phyloP scores from a whole-genome alignment of 352 stramenopile genomes.

The Phytophthora podocarpi region DNA sequence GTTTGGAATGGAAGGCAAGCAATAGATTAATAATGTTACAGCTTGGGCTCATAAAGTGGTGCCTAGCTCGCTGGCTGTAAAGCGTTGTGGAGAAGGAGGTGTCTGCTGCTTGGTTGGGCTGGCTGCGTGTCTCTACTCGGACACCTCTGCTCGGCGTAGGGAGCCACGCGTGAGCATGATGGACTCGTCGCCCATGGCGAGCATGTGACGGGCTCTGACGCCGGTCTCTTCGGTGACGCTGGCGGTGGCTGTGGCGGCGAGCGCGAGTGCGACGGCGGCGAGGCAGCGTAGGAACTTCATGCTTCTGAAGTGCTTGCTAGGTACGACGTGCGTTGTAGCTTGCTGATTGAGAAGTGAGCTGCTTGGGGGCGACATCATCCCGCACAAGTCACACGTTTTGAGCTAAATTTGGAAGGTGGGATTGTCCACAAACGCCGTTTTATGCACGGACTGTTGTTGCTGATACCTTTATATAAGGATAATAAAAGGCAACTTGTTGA shows the following conservation, averaged over 20 bases:
- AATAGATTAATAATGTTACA: slow-evolving; percentile 28
- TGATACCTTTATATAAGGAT: background rate
- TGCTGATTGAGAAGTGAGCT: slow-evolving; percentile 21
- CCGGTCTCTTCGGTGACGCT: slow-evolving; percentile 17
- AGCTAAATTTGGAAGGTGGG: slow-evolving; percentile 14
- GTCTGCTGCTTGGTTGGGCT: too few relatives aligned
- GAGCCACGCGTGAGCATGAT: slow-evolving; percentile 24
- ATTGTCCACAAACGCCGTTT: background rate
- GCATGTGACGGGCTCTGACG: slow-evolving; percentile 24
- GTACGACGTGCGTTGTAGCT: slow-evolving; percentile 4
- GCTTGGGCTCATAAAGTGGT: slow-evolving; percentile 9
- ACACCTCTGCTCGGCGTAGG: slow-evolving; percentile 5
- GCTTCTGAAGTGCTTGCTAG: background rate
- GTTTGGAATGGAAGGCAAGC: slow-evolving; percentile 5
- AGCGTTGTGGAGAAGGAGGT: too few relatives aligned
- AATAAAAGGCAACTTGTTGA: background rate
- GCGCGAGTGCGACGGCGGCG: background rate
- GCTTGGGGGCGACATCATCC: background rate
- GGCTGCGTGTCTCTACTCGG: background rate
- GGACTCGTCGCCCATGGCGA: slow-evolving; percentile 35
- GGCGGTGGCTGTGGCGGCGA: background rate
- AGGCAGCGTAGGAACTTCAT: slow-evolving; percentile 26
- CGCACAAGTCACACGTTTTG: slow-evolving; percentile 3
- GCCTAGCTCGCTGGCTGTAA: too few relatives aligned
- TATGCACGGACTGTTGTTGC: background rate